phyloP scores from a whole-genome alignment of 495 filamentous ascomycete genomes.

The Aspergillus affinis region DNA sequence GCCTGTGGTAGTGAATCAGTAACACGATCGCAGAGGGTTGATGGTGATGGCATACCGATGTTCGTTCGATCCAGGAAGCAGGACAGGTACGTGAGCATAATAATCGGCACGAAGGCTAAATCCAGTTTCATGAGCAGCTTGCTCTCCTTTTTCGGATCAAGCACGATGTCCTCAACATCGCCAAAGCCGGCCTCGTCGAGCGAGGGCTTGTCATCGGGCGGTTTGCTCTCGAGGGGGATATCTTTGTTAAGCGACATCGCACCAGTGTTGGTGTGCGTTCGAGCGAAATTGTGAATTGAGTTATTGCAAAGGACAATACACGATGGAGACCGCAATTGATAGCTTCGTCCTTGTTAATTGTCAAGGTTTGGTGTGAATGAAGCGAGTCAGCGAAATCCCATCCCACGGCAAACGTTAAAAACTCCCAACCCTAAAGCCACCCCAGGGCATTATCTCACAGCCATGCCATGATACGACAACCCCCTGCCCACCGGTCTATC shows the following conservation, averaged over 20 bases:
- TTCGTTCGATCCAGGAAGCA: slow-evolving; percentile 49
- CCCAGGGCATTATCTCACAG: not conserved
- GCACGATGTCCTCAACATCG: slow-evolving; percentile 22
- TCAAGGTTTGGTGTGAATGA: too few relatives aligned
- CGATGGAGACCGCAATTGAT: too few relatives aligned
- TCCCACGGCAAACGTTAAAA: too few relatives aligned
- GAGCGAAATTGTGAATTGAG: too few relatives aligned
- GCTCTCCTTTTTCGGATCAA: slow-evolving; percentile 34
- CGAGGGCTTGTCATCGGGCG: not conserved
- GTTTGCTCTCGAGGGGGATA: not conserved
- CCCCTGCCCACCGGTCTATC: not conserved
- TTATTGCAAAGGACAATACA: too few relatives aligned
- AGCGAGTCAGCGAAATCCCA: too few relatives aligned
- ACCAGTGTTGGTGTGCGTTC: too few relatives aligned
- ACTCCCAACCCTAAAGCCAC: not conserved
- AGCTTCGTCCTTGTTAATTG: too few relatives aligned
- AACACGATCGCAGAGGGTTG: not conserved
- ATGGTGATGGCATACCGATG: slow-evolving; percentile 34
- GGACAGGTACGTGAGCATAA: slow-evolving; percentile 48
- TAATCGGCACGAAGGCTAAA: slow-evolving; percentile 43
- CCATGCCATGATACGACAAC: too few relatives aligned
- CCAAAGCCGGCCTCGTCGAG: not conserved
- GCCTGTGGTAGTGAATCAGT: slow-evolving; percentile 22
- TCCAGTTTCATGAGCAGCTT: slow-evolving; percentile 47
- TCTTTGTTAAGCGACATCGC: slow-evolving; percentile 5